A percentile compares a stretch with the other conserved stretches of the same genome.
Evolutionary conservation across 2,329 filamentous ascomycete species (phyloP).

Genomic region (Diplocarpon mali): DNA sequence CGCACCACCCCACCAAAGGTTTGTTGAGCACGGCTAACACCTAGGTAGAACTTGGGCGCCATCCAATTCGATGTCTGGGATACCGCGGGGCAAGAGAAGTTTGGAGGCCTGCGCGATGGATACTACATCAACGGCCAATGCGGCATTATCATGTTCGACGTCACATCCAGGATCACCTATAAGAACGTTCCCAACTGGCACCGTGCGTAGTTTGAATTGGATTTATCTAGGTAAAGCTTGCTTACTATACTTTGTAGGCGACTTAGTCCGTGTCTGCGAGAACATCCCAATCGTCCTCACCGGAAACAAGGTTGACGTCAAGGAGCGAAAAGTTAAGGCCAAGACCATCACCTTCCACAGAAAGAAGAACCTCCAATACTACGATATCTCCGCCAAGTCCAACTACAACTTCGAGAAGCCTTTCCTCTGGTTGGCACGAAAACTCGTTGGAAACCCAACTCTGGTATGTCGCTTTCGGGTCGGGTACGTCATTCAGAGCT

Average conservation of each 20-base stretch:
- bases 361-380: conserved; percentile 99
- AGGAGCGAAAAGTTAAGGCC: conserved; percentile 99
- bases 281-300: conserved; percentile 97
- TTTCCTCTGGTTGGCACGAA: conserved; percentile 97
- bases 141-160: conserved; percentile 99
- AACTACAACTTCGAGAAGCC: conserved; percentile 99
- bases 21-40: background rate
- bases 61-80: conserved; percentile 99
- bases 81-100: conserved; percentile 98
- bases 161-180: conserved; percentile 98
- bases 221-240: background rate
- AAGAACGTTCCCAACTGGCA: conserved; percentile 99
- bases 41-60: conserved; percentile 70
- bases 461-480: conserved; percentile 45
- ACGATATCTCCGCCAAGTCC: conserved; percentile 98
- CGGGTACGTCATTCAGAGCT: no score
- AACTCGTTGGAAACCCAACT: conserved; percentile 87
- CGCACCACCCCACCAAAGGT: conserved; percentile 22
- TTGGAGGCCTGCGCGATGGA: conserved; percentile 95
- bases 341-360: conserved; percentile 99
- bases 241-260: conserved; percentile 47
- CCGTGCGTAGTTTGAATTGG: conserved; percentile 52
- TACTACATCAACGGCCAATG: conserved; percentile 99
- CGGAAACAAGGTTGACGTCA: conserved; percentile 99
- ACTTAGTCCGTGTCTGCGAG: conserved; percentile 97